Percentiles rank a stretch among this genome's conserved stretches.
Evolutionary conservation across 371 early-diverging fungal genomes (phyloP).

Genomic region (Circinella minor): DNA sequence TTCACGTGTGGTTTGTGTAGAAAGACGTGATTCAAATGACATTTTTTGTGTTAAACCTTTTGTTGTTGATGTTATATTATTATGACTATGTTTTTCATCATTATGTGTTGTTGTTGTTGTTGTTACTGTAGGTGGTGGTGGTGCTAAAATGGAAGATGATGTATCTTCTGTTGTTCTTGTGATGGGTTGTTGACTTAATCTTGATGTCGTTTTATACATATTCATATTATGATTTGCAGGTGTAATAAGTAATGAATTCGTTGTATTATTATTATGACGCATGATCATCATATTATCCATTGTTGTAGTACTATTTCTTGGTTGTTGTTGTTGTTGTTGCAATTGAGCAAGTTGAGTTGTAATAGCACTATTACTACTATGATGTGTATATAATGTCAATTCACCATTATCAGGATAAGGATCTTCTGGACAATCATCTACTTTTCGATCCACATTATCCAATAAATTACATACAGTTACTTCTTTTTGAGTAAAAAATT

Average conservation of each 20-base stretch:
- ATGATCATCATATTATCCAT: background rate
- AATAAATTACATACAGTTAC: conserved; percentile 8
- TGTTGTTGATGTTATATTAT: background rate
- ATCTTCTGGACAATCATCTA: conserved; percentile 13
- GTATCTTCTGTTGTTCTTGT: background rate
- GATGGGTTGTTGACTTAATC: background rate
- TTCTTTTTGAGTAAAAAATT: conserved; percentile 19
- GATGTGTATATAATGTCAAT: background rate
- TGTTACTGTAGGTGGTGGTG: background rate
- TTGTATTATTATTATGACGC: background rate
- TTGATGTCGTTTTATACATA: background rate
- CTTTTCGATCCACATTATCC: conserved; percentile 8
- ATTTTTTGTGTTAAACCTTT: background rate
- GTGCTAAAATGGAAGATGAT: background rate
- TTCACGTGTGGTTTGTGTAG: conserved; percentile 6
- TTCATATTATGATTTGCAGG: too few species aligned
- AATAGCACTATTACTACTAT: background rate
- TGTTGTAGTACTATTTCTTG: background rate
- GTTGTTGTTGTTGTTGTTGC: background rate
- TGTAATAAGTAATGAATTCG: background rate
- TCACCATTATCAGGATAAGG: conserved; percentile 8
- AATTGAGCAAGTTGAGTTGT: background rate
- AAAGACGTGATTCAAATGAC: conserved; percentile 12
- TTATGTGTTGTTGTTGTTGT: background rate
- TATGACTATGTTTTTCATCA: background rate